A percentile compares a stretch with the other conserved stretches of the same genome.
phyloP scores from a whole-genome alignment of 768 basidiomycete genomes.

The Macrolepiota fuliginosa region DNA sequence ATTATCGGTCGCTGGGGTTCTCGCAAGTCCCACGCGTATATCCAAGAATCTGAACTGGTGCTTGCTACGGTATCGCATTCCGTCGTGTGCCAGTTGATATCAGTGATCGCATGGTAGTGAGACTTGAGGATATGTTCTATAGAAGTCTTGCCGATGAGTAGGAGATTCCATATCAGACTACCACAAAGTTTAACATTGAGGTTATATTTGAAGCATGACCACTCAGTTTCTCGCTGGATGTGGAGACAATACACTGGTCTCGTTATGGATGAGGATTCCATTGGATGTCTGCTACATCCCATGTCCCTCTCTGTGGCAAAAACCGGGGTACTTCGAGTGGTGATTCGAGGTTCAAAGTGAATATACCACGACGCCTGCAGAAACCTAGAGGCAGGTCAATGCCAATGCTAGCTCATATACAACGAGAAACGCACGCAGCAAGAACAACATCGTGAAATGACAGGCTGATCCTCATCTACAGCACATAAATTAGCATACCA shows the following conservation, averaged over 20 bases:
- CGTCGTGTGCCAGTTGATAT: constrained; percentile 94
- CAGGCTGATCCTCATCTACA: constrained; percentile 90
- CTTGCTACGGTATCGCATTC: constrained; percentile 86
- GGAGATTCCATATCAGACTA: constrained; percentile 94
- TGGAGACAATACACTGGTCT: constrained; percentile 82
- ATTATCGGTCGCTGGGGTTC: constrained; percentile 69
- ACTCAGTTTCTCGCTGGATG: constrained; percentile 82
- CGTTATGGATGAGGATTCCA: constrained; percentile 85
- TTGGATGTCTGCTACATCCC: constrained; percentile 92
- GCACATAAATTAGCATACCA: constrained; percentile 1
- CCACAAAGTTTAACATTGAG: not conserved
- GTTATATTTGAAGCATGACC: not conserved
- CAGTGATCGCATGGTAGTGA: constrained; percentile 94
- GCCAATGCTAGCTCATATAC: not conserved
- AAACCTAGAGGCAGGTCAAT: not conserved
- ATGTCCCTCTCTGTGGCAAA: constrained; percentile 93
- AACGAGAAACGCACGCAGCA: constrained; percentile 60
- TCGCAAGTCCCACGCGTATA: constrained; percentile 93
- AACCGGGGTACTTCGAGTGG: constrained; percentile 88
- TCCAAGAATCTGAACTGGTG: constrained; percentile 90
- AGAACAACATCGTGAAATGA: constrained; percentile 85
- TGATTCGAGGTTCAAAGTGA: constrained; percentile 90
- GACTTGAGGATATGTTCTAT: constrained; percentile 85
- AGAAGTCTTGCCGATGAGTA: constrained; percentile 66
- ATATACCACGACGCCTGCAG: constrained; percentile 78